phyloP scores from a whole-genome alignment of 208 protist genomes.

The Crithidia mellificae region DNA sequence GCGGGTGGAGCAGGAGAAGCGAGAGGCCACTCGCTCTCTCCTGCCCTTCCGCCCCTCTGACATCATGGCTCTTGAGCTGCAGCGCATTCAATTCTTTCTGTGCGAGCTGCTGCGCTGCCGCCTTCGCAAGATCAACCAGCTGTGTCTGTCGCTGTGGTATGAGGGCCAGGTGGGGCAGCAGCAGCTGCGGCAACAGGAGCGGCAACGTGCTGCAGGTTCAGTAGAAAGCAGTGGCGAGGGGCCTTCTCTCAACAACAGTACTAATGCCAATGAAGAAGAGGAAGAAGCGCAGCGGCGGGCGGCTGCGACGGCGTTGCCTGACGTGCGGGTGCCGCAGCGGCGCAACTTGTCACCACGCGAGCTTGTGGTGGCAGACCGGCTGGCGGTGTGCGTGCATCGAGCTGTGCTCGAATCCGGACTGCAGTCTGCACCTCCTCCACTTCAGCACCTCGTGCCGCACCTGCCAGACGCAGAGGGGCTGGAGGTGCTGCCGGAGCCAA shows the following conservation, averaged over 20 bases:
- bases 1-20: conserved; percentile 56
- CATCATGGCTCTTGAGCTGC: conserved; percentile 74
- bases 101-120: conserved; percentile 81
- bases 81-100: conserved; percentile 84
- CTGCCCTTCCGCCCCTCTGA: conserved; percentile 82
- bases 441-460: conserved; percentile 73
- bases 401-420: conserved; percentile 61
- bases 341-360: conserved; percentile 65
- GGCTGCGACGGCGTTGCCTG: conserved; percentile 19
- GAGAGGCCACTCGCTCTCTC: conserved; percentile 45
- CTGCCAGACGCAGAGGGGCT: conserved; percentile 67
- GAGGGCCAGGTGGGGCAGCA: conserved; percentile 48
- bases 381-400: conserved; percentile 45
- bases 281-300: too few relatives aligned
- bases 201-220: too few relatives aligned
- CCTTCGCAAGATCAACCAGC: conserved; percentile 78
- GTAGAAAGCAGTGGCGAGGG: too few relatives aligned
- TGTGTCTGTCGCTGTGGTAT: conserved; percentile 69
- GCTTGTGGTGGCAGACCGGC: conserved; percentile 66
- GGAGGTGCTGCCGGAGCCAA: conserved; percentile 77
- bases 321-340: conserved; percentile 52
- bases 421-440: conserved; percentile 48
- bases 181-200: conserved; percentile 13
- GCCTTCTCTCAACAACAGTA: too few relatives aligned
- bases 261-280: too few relatives aligned